These are phyloP conservation scores for Clohesyomyces aquaticus DNA, from an alignment of 495 filamentous ascomycete genomes.

Conservation along the genomic window DNA sequence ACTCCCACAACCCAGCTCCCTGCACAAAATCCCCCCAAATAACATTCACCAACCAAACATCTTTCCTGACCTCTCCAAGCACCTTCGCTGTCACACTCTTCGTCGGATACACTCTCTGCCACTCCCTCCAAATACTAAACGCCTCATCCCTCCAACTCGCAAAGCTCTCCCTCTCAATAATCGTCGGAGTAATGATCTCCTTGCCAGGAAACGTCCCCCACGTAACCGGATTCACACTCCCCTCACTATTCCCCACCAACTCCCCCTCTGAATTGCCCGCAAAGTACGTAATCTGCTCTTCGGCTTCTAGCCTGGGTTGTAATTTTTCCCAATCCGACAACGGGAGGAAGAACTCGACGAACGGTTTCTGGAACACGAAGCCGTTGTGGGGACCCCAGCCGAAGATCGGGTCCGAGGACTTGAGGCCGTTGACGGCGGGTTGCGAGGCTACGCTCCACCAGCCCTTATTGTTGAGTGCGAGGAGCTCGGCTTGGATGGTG, in stretches of 20 bases:
- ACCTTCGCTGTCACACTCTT: conserved; percentile 69
- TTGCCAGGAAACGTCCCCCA: conserved; percentile 97
- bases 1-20: conserved; percentile 65
- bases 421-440: conserved; percentile 85
- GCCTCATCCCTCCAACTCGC: conserved; percentile 94
- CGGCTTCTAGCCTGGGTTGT: conserved; percentile 59
- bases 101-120: conserved; percentile 79
- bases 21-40: conserved; percentile 84
- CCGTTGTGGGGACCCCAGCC: conserved; percentile 93
- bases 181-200: conserved; percentile 96
- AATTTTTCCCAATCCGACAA: conserved; percentile 68
- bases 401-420: conserved; percentile 75
- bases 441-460: conserved; percentile 99
- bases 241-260: conserved; percentile 69
- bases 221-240: conserved; percentile 87
- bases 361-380: conserved; percentile 97
- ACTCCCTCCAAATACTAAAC: conserved; percentile 92
- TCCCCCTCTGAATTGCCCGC: conserved; percentile 73
- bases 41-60: conserved; percentile 86
- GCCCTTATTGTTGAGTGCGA: conserved; percentile 75
- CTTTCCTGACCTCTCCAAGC: conserved; percentile 65
- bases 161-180: conserved; percentile 96
- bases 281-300: conserved; percentile 78
- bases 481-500: conserved; percentile 72
- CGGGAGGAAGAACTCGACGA: conserved; percentile 93